Base-by-base conservation (phyloP, 1,284 basidiomycete genomes). In the Thelephora terrestris region DNA sequence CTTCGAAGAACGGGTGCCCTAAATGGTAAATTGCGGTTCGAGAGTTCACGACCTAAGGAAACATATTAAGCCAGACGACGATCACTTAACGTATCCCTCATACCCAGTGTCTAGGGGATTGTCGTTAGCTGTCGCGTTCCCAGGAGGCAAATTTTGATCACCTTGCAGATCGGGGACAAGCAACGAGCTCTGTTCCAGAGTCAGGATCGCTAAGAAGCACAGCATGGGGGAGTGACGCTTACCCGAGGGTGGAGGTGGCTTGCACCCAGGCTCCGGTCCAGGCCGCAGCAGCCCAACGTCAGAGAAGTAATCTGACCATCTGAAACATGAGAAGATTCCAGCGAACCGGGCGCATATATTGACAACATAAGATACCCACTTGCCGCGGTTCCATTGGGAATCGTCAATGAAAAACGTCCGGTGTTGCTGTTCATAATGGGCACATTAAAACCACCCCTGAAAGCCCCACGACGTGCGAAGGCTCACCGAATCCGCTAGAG, bases 241-340 rank as follows among this genome's bases (percentile, higher is more conserved):
- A 80, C 80, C 79, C 66, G 81, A 68, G 10, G 79, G 71, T 18
- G 78, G 79, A 44, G 82, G 81, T 9, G 74, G 64, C 50, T 62
- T 65, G 55, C 82, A 85, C 3, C 71, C 78, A 16, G 76, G 79
- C 58, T 85, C 74, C 34, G 79, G 79, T 20, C 81, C 80, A 29
- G 76, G 78, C 54, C 83, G 74, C n/a, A 66, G 65, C 24, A 57
- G 49, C n/a, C 70, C 68, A 10, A 82, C 66, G 50, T 76, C 71
- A 56, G 76, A 63, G 56, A 85, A 85, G 57, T 83, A 71, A 53
- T 83, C 79, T 35, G 64, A 68, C 81, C 81, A 85, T 57, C 81
- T 82, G 52, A 5, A 9, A 38, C 27, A 35, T 7, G 43, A 42
- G 9, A 29, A 7, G 18, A 18, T 48, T 23, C 12, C 46, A 23